Evolutionary conservation across 345 rosid genomes (phyloP).

Genomic region (Syzygium grande): DNA sequence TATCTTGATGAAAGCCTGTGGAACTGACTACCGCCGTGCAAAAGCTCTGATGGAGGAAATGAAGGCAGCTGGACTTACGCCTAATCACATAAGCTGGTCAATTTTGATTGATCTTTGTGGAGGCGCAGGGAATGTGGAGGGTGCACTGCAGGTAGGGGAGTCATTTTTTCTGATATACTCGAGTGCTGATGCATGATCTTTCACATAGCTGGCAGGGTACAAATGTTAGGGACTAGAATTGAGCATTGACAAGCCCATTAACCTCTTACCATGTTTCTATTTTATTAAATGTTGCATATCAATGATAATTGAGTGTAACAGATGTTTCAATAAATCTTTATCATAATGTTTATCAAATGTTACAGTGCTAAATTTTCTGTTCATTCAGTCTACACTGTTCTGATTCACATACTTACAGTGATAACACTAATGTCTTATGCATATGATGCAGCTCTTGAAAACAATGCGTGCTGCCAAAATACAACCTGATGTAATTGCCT

Average conservation of each 20-base stretch:
- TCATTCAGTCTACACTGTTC: not conserved
- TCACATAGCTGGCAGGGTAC: not conserved
- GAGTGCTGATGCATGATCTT: not conserved
- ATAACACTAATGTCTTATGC: not conserved
- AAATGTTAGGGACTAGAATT: not conserved
- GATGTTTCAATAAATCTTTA: not conserved
- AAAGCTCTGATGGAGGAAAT: conserved; percentile 77
- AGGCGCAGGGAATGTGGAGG: conserved; percentile 57
- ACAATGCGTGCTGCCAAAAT: conserved; percentile 56
- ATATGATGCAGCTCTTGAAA: conserved; percentile 71
- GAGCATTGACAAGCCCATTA: not conserved
- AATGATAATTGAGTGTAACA: not conserved
- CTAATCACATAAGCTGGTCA: conserved; percentile 81
- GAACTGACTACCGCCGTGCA: conserved; percentile 60
- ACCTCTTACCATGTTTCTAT: not conserved
- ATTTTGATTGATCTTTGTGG: conserved; percentile 77
- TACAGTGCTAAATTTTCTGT: not conserved
- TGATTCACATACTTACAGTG: not conserved
- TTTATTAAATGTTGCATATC: not conserved
- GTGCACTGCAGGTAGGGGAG: conserved; percentile 65
- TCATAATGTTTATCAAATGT: not conserved
- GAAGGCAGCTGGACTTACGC: conserved; percentile 63
- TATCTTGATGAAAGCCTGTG: conserved; percentile 81
- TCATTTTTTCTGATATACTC: not conserved
- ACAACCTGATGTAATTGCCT: conserved; percentile 84